Conservation (phyloP, 257 asterid genomes). For the Fraxinus excelsior region DNA sequence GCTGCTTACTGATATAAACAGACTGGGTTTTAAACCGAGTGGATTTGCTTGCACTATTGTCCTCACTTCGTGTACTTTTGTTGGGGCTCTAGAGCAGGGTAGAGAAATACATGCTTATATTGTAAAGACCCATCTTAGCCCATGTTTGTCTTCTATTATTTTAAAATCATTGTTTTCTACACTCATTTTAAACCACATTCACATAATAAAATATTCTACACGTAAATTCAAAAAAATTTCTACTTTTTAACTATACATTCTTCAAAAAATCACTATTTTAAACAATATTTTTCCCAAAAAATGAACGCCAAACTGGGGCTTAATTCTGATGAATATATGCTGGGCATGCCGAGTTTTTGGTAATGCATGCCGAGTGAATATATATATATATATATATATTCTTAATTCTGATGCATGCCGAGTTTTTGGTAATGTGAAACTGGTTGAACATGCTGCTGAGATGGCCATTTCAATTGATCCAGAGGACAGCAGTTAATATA, state of each 20-base stretch:
- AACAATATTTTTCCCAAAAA: constrained; percentile 25
- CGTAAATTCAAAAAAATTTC: no score
- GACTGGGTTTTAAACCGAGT: constrained; percentile 35
- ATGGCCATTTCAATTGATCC: constrained; percentile 40
- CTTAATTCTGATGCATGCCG: constrained; percentile 52
- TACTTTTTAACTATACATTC: no score
- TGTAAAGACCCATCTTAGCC: constrained; percentile 32
- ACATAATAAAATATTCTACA: no score
- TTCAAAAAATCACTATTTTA: no score
- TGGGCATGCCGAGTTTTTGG: constrained; percentile 34
- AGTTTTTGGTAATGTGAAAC: constrained; percentile 34
- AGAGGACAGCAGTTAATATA: constrained; percentile 41
- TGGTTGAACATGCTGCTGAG: constrained; percentile 40
- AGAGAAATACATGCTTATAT: constrained; percentile 47
- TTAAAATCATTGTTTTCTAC: no score
- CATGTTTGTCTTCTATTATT: no score
- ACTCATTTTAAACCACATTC: no score
- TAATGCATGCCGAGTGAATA: no score
- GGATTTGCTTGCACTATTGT: constrained; percentile 46
- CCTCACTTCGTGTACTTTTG: constrained; percentile 46
- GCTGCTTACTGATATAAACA: no score
- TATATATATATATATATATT: constrained; percentile 21
- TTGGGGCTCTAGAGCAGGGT: constrained; percentile 39
- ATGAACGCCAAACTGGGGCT: constrained; percentile 24
- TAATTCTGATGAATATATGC: constrained; percentile 29